phyloP scores from a whole-genome alignment of 768 basidiomycete species.

The Agaricus blazei region DNA sequence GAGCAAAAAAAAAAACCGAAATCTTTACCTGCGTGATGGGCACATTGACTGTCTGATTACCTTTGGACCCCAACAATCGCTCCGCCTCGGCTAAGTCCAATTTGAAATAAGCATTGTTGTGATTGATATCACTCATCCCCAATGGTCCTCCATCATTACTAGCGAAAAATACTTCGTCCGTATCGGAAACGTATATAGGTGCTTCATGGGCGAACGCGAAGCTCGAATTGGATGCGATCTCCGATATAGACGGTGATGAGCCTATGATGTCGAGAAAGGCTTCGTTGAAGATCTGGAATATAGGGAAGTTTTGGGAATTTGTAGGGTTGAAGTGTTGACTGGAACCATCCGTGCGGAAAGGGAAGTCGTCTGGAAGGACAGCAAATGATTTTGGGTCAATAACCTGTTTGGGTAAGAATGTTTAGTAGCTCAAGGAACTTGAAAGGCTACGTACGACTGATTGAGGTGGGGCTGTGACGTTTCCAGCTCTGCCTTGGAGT shows the following conservation, averaged over 20 bases:
- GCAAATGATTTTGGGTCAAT: constrained; percentile 46
- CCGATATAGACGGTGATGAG: constrained; percentile 45
- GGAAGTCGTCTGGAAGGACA: constrained; percentile 40
- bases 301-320: constrained; percentile 41
- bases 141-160: constrained; percentile 65
- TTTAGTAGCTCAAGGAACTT: neutral
- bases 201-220: constrained; percentile 81
- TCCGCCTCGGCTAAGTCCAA: constrained; percentile 57
- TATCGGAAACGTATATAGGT: constrained; percentile 59
- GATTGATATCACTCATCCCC: constrained; percentile 57
- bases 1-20: neutral
- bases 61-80: constrained; percentile 30
- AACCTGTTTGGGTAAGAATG: constrained; percentile 27
- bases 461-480: constrained; percentile 19
- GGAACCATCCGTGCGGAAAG: constrained; percentile 33
- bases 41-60: constrained; percentile 36
- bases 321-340: constrained; percentile 55
- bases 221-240: constrained; percentile 54
- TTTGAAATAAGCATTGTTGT: constrained; percentile 59
- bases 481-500: neutral
- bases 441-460: constrained; percentile 21
- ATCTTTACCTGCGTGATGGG: constrained; percentile 38
- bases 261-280: constrained; percentile 61
- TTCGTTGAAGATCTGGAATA: constrained; percentile 50
- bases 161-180: constrained; percentile 70